These are phyloP conservation scores for Fusarium begoniae DNA, from an alignment of 2,329 filamentous ascomycete species.

Conservation along the genomic window DNA sequence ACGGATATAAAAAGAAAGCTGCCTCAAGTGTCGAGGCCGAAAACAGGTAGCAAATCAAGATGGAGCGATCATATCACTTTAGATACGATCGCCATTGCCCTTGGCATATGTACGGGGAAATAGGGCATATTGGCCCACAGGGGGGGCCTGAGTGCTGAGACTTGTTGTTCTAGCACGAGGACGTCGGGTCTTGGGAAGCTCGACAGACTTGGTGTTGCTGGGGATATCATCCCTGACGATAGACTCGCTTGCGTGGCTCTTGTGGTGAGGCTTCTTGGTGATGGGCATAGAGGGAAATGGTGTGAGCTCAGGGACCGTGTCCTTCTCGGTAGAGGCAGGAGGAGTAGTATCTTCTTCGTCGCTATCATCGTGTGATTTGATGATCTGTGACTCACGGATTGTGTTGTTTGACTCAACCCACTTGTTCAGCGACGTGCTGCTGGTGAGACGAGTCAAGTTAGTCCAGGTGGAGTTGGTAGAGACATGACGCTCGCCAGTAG, in stretches of 20 bases:
- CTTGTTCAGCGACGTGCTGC: constrained; percentile 58
- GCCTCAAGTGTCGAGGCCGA: not conserved
- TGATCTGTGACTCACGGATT: constrained; percentile 40
- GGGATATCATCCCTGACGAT: constrained; percentile 45
- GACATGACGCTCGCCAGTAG: constrained; percentile 60
- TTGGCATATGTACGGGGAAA: constrained; percentile 53
- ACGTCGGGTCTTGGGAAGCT: constrained; percentile 46
- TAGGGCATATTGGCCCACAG: constrained; percentile 58
- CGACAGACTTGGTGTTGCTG: constrained; percentile 43
- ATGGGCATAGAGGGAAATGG: constrained; percentile 39
- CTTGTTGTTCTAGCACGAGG: constrained; percentile 58
- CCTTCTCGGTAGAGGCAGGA: constrained; percentile 43
- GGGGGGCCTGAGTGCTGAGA: constrained; percentile 52
- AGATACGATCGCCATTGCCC: constrained; percentile 47
- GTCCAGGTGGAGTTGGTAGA: constrained; percentile 65
- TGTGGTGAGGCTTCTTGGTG: constrained; percentile 44
- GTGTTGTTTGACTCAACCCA: constrained; percentile 47
- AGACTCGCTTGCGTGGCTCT: constrained; percentile 52
- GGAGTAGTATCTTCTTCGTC: constrained; percentile 40
- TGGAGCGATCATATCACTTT: constrained; percentile 1
- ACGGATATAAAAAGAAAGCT: constrained; percentile 1
- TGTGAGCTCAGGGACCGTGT: constrained; percentile 49
- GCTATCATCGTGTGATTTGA: constrained; percentile 35
- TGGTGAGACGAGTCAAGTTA: constrained; percentile 64
- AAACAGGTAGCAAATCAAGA: constrained; percentile 11